phyloP scores from a whole-genome alignment of 768 basidiomycete genomes.

The Auricularia sp. region DNA sequence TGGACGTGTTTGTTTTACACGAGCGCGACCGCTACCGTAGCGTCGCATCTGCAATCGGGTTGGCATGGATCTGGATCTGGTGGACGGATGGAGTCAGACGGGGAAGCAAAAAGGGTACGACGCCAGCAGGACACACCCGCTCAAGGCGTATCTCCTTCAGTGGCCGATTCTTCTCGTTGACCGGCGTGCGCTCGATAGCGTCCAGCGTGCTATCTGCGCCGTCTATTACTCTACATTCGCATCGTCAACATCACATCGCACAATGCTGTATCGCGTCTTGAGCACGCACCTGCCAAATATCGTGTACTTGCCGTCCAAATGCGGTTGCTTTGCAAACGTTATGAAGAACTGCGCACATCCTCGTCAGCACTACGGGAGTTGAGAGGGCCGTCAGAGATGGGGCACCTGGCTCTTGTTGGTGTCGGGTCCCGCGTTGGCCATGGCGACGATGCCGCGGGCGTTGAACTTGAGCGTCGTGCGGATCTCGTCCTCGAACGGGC shows the following conservation, averaged over 20 bases:
- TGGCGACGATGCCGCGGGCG: constrained; percentile 85
- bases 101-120: constrained; percentile 5
- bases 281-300: constrained; percentile 68
- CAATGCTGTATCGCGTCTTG: no score
- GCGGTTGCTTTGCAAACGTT: constrained; percentile 85
- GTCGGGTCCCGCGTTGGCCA: constrained; percentile 95
- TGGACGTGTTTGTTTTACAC: no score
- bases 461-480: constrained; percentile 98
- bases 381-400: constrained; percentile 5
- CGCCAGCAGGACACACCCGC: constrained; percentile 39
- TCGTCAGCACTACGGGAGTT: constrained; percentile 25
- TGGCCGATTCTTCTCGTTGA: constrained; percentile 84
- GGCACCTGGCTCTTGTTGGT: constrained; percentile 61
- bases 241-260: not conserved
- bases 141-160: constrained; percentile 74
- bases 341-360: constrained; percentile 58
- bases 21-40: constrained; percentile 16
- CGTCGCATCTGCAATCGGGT: constrained; percentile 81
- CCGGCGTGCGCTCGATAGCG: constrained; percentile 85
- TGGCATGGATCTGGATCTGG: constrained; percentile 84
- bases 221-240: constrained; percentile 70
- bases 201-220: constrained; percentile 91
- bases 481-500: constrained; percentile 84
- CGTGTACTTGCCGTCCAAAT: constrained; percentile 89
- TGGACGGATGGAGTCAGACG: not conserved